Evolutionary conservation across 2,329 filamentous ascomycete species (phyloP).

Genomic region (Ascochyta pisi): DNA sequence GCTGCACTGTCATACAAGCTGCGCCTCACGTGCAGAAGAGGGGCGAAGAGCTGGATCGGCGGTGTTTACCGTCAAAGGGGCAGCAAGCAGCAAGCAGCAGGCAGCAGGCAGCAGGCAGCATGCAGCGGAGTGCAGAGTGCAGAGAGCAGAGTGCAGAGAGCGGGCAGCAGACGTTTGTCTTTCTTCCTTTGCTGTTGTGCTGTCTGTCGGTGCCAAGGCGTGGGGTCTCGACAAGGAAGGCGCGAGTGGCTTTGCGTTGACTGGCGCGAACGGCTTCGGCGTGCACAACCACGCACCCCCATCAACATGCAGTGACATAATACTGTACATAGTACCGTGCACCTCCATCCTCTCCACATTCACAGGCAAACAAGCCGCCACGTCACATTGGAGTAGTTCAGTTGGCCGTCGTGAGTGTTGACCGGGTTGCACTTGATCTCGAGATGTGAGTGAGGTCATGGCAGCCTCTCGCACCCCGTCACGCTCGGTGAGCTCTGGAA

Average conservation of each 20-base stretch:
- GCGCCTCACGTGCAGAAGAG: neutral
- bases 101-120: too few relatives aligned
- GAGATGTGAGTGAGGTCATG: constrained; percentile 36
- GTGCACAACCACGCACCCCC: constrained; percentile 1
- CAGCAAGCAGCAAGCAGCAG: too few relatives aligned
- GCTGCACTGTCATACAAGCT: neutral
- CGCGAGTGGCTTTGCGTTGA: constrained; percentile 24
- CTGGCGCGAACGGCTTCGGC: constrained; percentile 12
- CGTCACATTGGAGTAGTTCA: constrained; percentile 7
- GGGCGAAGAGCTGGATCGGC: neutral
- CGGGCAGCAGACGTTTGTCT: neutral
- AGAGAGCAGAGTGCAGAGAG: too few relatives aligned
- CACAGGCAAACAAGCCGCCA: constrained; percentile 13
- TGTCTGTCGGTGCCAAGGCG: constrained; percentile 23
- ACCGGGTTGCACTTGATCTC: constrained; percentile 2
- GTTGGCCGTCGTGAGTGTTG: neutral
- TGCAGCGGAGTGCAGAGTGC: too few relatives aligned
- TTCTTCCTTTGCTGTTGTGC: neutral
- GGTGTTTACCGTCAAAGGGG: neutral
- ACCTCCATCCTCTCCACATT: constrained; percentile 2
- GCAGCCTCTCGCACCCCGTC: constrained; percentile 31
- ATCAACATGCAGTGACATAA: constrained; percentile 8
- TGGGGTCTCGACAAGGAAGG: constrained; percentile 12
- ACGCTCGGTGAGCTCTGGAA: constrained; percentile 40
- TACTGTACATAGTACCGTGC: neutral